Conservation (phyloP, 441 rosid species). For the Pelargonium australe region DNA sequence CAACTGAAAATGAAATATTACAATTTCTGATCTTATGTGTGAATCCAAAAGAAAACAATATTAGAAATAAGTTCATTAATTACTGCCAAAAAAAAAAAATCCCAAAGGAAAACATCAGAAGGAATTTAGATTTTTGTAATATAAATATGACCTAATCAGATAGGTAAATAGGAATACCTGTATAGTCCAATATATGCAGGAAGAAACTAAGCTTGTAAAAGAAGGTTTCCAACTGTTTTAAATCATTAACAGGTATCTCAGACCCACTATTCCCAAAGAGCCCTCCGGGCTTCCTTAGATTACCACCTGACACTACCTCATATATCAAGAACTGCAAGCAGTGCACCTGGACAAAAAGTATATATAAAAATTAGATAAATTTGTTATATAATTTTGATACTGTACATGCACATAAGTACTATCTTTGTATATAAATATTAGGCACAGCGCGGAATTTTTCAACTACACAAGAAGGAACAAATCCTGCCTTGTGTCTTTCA, state of each 20-base stretch:
- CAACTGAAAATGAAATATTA: background rate
- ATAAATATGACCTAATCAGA: background rate
- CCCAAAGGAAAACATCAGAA: constrained; percentile 9
- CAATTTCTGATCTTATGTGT: background rate
- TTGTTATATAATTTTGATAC: background rate
- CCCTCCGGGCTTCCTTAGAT: constrained; percentile 97
- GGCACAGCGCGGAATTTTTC: background rate
- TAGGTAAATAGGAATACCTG: constrained; percentile 47
- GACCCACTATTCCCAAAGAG: constrained; percentile 97
- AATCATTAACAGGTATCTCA: constrained; percentile 90
- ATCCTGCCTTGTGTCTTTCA: background rate
- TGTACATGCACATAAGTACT: background rate
- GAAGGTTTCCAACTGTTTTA: constrained; percentile 92
- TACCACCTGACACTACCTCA: constrained; percentile 99
- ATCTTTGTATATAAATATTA: background rate
- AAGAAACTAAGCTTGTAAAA: constrained; percentile 98
- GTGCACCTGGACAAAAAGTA: constrained; percentile 60
- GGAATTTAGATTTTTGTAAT: background rate
- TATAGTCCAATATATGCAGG: constrained; percentile 89
- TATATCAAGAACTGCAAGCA: constrained; percentile 96
- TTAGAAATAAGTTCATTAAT: background rate
- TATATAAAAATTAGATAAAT: constrained; percentile 2
- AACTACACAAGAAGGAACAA: background rate
- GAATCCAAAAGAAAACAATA: constrained; percentile 4
- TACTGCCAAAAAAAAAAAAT: background rate